Evolutionary conservation across 2,329 filamentous ascomycete genomes (phyloP).

Genomic region (Mariannaea sp.): DNA sequence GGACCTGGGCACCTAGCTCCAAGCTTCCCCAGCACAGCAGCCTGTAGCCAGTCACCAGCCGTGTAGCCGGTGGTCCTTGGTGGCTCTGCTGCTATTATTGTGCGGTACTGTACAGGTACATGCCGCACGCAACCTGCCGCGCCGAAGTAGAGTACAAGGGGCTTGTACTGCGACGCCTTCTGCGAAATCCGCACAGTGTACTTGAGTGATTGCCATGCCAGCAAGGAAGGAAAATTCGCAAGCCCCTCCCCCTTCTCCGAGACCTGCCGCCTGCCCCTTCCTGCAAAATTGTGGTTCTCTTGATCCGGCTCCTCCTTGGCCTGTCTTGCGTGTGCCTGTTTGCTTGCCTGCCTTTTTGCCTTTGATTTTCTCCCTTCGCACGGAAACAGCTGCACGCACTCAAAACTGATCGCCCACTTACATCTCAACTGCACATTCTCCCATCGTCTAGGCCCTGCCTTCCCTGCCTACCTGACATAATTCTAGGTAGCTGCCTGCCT

Average conservation of each 20-base stretch:
- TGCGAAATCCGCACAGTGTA: constrained; percentile 43
- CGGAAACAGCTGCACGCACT: constrained; percentile 11
- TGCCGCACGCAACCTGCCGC: constrained; percentile 38
- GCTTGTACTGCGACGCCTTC: constrained; percentile 37
- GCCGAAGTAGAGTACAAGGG: constrained; percentile 45
- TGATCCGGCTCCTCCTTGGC: constrained; percentile 4
- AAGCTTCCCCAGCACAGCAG: constrained; percentile 25
- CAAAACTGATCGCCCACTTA: constrained; percentile 12
- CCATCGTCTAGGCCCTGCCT: constrained; percentile 5
- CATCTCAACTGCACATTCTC: background rate
- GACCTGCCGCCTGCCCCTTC: constrained; percentile 11
- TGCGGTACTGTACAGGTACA: constrained; percentile 49
- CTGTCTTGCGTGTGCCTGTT: constrained; percentile 19
- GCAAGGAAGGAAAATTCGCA: constrained; percentile 27
- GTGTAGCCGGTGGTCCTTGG: constrained; percentile 26
- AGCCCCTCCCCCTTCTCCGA: constrained; percentile 33
- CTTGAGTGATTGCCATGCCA: constrained; percentile 30
- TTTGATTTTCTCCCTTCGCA: constrained; percentile 5
- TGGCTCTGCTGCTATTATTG: constrained; percentile 37
- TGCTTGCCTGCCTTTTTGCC: too few species aligned
- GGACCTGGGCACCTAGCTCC: constrained; percentile 27
- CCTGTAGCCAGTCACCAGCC: constrained; percentile 30
- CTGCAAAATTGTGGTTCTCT: constrained; percentile 8
- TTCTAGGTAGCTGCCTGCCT: too few species aligned
- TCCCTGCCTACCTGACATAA: too few species aligned